Conservation (phyloP, 2,329 filamentous ascomycete genomes). For the Aspergillus luchuensis region DNA sequence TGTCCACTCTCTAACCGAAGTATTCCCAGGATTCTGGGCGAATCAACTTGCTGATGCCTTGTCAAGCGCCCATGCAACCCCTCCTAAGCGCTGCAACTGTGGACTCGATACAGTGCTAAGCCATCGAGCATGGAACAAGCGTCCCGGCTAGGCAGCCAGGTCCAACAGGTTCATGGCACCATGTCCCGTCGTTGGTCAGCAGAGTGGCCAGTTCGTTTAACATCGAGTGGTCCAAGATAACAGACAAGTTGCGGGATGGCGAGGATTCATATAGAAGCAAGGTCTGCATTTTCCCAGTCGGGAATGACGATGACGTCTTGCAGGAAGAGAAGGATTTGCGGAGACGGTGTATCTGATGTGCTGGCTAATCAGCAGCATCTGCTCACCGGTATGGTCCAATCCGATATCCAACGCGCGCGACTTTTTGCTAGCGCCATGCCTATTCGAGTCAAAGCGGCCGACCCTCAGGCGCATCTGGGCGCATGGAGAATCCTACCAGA, state of each 20-base stretch:
- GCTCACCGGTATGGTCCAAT: not conserved
- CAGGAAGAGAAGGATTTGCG: not conserved
- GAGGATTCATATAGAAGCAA: not conserved
- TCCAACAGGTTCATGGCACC: not conserved
- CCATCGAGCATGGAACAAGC: not conserved
- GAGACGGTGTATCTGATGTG: not conserved
- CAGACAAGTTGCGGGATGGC: not conserved
- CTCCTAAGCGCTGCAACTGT: not conserved
- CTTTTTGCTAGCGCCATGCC: not conserved
- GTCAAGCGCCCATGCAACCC: not conserved
- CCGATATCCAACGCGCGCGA: not conserved
- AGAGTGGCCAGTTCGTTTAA: constrained; percentile 1
- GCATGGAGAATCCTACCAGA: not conserved
- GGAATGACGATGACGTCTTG: constrained; percentile 4
- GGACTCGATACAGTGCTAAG: not conserved
- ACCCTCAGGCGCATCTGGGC: not conserved
- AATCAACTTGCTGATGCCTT: not conserved
- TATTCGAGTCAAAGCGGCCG: not conserved
- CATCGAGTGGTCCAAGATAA: not conserved
- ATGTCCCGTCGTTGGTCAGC: not conserved
- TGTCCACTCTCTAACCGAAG: not conserved
- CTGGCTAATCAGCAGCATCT: not conserved
- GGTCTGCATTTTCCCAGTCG: constrained; percentile 5
- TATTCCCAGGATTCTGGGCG: not conserved
- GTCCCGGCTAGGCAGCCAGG: not conserved